phyloP scores from a whole-genome alignment of 2,329 filamentous ascomycete species.

The Aspergillus spinulosporus region DNA sequence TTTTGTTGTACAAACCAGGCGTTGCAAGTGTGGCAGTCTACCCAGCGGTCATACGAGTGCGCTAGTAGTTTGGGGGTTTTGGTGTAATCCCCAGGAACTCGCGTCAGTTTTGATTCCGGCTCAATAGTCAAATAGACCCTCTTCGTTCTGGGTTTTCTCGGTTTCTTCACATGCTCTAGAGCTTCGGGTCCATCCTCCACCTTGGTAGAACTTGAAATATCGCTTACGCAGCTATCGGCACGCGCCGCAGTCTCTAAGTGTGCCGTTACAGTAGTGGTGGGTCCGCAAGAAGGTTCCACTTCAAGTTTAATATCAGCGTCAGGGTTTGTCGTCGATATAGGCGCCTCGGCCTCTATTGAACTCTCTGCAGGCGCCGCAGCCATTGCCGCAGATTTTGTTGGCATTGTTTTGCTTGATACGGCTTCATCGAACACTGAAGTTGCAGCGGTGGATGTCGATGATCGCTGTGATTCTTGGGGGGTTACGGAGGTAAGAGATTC shows the following conservation, averaged over 20 bases:
- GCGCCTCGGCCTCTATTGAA: neutral
- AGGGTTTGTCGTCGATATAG: constrained; percentile 37
- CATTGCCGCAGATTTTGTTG: constrained; percentile 15
- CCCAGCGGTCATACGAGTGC: constrained; percentile 77
- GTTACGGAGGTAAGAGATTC: constrained; percentile 31
- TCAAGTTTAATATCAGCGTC: constrained; percentile 22
- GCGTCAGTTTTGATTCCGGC: constrained; percentile 40
- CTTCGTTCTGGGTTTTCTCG: constrained; percentile 27
- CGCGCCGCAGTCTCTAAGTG: constrained; percentile 14
- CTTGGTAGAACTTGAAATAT: constrained; percentile 30
- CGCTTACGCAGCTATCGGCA: constrained; percentile 23
- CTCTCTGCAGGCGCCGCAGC: constrained; percentile 11
- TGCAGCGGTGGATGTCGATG: constrained; percentile 38
- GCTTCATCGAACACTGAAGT: constrained; percentile 38
- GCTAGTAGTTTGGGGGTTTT: constrained; percentile 74
- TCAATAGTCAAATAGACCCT: constrained; percentile 42
- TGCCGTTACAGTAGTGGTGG: constrained; percentile 12
- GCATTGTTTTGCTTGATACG: constrained; percentile 25
- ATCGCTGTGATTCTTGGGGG: constrained; percentile 34
- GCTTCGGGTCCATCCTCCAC: constrained; percentile 30
- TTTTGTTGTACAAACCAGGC: constrained; percentile 83
- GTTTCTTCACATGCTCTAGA: constrained; percentile 22
- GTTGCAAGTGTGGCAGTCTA: constrained; percentile 81
- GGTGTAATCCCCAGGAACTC: constrained; percentile 76
- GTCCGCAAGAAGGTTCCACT: constrained; percentile 5